phyloP scores from a whole-genome alignment of 176 grass and related monocot species.

The Zoysia japonica region DNA sequence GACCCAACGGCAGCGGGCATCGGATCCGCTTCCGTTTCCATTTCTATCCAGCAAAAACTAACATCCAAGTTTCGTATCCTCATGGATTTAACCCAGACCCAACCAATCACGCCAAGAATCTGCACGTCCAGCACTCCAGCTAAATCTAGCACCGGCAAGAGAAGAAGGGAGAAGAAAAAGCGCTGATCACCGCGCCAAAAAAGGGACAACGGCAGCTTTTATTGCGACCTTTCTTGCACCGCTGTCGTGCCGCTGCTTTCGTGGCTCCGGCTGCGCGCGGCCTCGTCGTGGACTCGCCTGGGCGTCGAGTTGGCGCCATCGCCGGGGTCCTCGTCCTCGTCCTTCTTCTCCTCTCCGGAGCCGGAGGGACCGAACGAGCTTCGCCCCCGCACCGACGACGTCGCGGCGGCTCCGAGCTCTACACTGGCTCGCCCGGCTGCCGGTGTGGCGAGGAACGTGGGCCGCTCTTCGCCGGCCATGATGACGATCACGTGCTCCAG shows the following conservation, averaged over 20 bases:
- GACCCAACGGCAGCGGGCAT: too few relatives aligned
- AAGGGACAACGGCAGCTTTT: constrained; percentile 13
- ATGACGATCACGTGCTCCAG: constrained; percentile 61
- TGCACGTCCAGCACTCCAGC: constrained; percentile 14
- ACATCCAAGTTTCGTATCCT: neutral
- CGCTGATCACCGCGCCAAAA: neutral
- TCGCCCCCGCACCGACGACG: neutral
- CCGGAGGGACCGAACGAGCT: neutral
- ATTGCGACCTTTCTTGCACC: constrained; percentile 41
- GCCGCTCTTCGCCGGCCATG: constrained; percentile 78
- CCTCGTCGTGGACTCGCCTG: neutral
- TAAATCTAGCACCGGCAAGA: constrained; percentile 45
- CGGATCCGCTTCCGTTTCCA: too few relatives aligned
- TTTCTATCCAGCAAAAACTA: constrained; percentile 12
- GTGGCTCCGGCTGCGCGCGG: neutral
- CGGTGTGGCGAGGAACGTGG: constrained; percentile 63
- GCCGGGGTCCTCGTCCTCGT: neutral
- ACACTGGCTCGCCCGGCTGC: constrained; percentile 37
- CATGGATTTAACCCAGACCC: constrained; percentile 12
- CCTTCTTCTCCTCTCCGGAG: constrained; percentile 12
- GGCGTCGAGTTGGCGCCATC: constrained; percentile 6
- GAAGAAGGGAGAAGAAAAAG: neutral
- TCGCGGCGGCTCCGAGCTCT: constrained; percentile 18
- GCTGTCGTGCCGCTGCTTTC: constrained; percentile 32
- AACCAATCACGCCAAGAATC: constrained; percentile 47